Evolutionary conservation across 2,329 filamentous ascomycete genomes (phyloP).

Genomic region (Colletotrichum simmondsii): DNA sequence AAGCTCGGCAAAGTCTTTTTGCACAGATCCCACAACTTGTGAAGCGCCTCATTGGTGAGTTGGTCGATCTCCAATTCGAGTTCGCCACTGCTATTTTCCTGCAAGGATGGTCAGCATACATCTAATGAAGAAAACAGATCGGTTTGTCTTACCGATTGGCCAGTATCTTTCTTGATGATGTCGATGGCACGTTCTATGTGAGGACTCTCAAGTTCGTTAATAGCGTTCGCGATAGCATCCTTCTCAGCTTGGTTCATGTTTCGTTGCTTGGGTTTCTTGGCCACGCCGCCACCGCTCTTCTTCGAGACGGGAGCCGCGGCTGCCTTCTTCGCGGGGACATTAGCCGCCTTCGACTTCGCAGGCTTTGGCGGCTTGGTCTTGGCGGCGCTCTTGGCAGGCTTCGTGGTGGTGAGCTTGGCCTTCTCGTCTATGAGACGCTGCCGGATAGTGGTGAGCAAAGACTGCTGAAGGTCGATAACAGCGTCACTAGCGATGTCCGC

Average conservation of each 20-base stretch:
- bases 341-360: conserved; percentile 60
- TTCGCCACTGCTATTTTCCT: conserved; percentile 70
- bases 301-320: conserved; percentile 44
- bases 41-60: conserved; percentile 64
- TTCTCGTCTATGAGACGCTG: conserved; percentile 80
- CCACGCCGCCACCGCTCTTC: conserved; percentile 55
- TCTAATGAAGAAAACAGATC: conserved; percentile 40
- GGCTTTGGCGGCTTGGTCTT: conserved; percentile 63
- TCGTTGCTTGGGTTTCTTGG: conserved; percentile 61
- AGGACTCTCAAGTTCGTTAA: conserved; percentile 81
- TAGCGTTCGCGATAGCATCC: conserved; percentile 87
- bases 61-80: conserved; percentile 70
- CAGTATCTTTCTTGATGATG: conserved; percentile 90
- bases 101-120: conserved; percentile 11
- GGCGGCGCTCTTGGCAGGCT: conserved; percentile 66
- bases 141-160: conserved; percentile 71
- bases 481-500: conserved; percentile 62
- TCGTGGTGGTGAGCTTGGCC: conserved; percentile 65
- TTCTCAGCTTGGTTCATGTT: conserved; percentile 84
- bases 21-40: conserved; percentile 61
- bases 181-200: conserved; percentile 84
- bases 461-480: conserved; percentile 67
- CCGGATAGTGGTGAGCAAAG: conserved; percentile 73
- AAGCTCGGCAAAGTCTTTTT: conserved; percentile 55
- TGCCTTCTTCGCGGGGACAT: conserved; percentile 54